Percentiles rank a stretch among this genome's conserved stretches.
Evolutionary conservation across 495 filamentous ascomycete species (phyloP).

Genomic region (Xylaria curta): DNA sequence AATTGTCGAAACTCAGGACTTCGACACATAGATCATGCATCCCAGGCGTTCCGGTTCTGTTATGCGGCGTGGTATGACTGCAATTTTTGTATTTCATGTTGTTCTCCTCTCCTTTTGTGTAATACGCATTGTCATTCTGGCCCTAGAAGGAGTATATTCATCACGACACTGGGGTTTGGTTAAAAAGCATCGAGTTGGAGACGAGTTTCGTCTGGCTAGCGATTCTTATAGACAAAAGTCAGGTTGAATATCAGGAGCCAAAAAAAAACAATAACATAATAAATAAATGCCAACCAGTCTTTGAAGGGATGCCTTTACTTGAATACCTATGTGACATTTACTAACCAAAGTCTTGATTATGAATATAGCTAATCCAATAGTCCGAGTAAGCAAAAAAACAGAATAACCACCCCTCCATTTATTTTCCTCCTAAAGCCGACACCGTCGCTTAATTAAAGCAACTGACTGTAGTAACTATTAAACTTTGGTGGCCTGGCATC

Average conservation of each 20-base stretch:
- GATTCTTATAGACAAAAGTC: slow-evolving; percentile 2
- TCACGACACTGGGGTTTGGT: neutral
- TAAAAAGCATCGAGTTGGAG: neutral
- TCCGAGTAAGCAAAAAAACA: neutral
- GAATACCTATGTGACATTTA: neutral
- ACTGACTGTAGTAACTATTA: slow-evolving; percentile 8
- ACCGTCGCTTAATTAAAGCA: slow-evolving; percentile 7
- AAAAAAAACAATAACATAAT: neutral
- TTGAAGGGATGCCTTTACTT: neutral
- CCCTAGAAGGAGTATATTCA: slow-evolving; percentile 7
- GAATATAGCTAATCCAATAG: neutral
- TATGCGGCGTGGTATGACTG: neutral
- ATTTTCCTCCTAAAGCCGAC: neutral
- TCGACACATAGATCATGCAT: slow-evolving; percentile 9
- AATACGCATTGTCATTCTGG: neutral
- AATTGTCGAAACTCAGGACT: neutral
- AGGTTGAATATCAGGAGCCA: neutral
- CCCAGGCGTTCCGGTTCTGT: slow-evolving; percentile 14
- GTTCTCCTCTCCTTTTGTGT: slow-evolving; percentile 18
- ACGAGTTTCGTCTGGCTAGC: neutral
- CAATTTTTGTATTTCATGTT: neutral
- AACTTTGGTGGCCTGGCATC: neutral
- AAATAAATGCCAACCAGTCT: neutral
- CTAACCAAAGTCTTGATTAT: neutral
- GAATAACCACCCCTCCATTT: neutral